These are phyloP conservation scores for Takakia lepidozioides DNA, from an alignment of 225 moss, liverwort and hornwort species.

Conservation along the genomic window DNA sequence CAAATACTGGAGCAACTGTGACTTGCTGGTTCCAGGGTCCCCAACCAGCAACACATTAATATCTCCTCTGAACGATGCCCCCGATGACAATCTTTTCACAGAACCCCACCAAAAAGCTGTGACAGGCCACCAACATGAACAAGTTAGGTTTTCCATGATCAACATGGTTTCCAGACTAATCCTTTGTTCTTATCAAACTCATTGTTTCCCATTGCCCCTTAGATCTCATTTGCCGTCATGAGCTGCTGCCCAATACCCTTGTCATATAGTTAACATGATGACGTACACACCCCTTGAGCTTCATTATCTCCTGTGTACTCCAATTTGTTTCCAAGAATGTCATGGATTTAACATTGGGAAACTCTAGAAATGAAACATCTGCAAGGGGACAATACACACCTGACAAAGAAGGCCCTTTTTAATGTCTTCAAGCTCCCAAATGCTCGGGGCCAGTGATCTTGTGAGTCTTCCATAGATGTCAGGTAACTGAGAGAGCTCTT, in stretches of 20 bases:
- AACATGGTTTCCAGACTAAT: neutral
- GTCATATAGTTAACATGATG: no score
- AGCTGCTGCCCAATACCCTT: no score
- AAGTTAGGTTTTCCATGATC: constrained; percentile 2
- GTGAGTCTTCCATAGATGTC: constrained; percentile 90
- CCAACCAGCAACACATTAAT: constrained; percentile 93
- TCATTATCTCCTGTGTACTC: no score
- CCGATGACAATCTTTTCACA: constrained; percentile 67
- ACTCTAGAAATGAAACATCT: no score
- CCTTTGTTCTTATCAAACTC: neutral
- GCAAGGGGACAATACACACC: constrained; percentile 22
- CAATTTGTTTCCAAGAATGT: no score
- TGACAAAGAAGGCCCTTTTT: constrained; percentile 90
- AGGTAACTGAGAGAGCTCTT: constrained; percentile 67
- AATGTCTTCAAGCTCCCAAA: constrained; percentile 98
- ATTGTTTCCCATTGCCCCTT: neutral
- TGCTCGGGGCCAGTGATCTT: constrained; percentile 89
- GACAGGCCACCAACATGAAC: neutral
- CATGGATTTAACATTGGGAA: no score
- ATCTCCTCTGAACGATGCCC: constrained; percentile 91
- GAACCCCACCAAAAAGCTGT: constrained; percentile 90
- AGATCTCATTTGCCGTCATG: no score
- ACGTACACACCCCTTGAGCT: no score
- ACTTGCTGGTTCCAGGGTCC: constrained; percentile 99
- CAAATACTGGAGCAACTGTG: constrained; percentile 93